These are phyloP conservation scores for Fistulinella cinereoalba DNA, from an alignment of 1,284 basidiomycete genomes.

Conservation along the genomic window DNA sequence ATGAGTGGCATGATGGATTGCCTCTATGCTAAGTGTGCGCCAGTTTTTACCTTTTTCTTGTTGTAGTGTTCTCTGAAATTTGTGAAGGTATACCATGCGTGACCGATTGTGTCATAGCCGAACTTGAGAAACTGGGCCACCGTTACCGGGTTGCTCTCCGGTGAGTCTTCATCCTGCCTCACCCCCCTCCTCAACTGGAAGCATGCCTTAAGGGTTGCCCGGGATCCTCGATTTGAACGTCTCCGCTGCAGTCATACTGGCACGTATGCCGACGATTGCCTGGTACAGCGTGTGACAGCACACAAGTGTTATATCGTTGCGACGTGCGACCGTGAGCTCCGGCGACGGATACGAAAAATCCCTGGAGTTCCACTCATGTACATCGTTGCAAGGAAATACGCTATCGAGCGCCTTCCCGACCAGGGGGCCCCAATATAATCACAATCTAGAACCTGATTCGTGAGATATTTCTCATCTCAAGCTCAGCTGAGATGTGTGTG, in stretches of 20 bases:
- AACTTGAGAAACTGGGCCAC: constrained; percentile 96
- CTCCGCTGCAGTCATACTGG: constrained; percentile 90
- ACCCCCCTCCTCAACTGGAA: not conserved
- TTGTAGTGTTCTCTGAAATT: constrained; percentile 3
- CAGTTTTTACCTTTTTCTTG: constrained; percentile 16
- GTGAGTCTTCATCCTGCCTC: constrained; percentile 42
- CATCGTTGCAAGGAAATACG: constrained; percentile 86
- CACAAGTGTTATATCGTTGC: constrained; percentile 98
- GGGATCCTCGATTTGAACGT: constrained; percentile 96
- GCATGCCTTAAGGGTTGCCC: constrained; percentile 70
- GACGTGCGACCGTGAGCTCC: constrained; percentile 94
- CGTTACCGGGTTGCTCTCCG: constrained; percentile 93
- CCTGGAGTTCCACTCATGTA: constrained; percentile 97
- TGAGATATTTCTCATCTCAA: constrained; percentile 7
- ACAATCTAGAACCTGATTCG: not conserved
- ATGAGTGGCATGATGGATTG: constrained; percentile 99
- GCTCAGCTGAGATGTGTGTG: not conserved
- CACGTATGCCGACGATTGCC: constrained; percentile 98
- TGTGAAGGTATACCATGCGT: constrained; percentile 91
- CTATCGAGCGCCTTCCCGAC: constrained; percentile 91
- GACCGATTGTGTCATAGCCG: constrained; percentile 97
- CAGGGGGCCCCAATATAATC: constrained; percentile 66
- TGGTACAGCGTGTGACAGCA: constrained; percentile 91
- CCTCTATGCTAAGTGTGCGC: constrained; percentile 96
- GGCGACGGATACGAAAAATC: constrained; percentile 88